Evolutionary conservation across 169 alveolate species (phyloP).

Genomic region (Plasmodium fragile): DNA sequence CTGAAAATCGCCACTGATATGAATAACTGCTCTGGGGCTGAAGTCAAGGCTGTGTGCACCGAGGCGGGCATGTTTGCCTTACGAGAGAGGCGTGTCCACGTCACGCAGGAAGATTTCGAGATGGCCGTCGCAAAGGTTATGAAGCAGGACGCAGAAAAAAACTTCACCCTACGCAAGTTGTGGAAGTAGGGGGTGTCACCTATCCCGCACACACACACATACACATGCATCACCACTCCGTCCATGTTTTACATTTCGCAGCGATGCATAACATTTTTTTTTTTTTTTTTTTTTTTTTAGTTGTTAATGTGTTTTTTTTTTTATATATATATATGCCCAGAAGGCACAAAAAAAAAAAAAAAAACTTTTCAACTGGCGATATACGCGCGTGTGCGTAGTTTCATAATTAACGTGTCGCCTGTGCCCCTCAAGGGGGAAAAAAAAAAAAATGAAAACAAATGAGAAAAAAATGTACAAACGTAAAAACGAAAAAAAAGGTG

Average conservation of each 20-base stretch:
- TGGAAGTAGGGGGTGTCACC: too few species aligned
- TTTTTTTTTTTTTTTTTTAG: neutral
- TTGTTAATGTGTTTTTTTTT: neutral
- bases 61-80: slow-evolving; percentile 99
- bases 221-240: neutral
- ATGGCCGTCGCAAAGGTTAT: slow-evolving; percentile 97
- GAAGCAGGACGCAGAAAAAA: slow-evolving; percentile 95
- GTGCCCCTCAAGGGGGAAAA: neutral
- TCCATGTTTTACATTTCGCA: neutral
- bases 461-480: neutral
- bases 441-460: too few species aligned
- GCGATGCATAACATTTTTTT: neutral
- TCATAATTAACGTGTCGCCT: neutral
- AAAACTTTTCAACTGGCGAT: neutral
- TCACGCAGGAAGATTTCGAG: slow-evolving; percentile 98
- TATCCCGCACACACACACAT: too few species aligned
- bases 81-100: slow-evolving; percentile 99
- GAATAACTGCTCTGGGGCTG: slow-evolving; percentile 99
- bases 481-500: neutral
- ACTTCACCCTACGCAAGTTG: slow-evolving; percentile 90
- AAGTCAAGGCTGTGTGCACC: slow-evolving; percentile 98
- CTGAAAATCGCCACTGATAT: slow-evolving; percentile 95
- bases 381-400: neutral
- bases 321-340: neutral
- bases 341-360: neutral